Evolutionary conservation across 768 basidiomycete species (phyloP).

Genomic region (Sarcodon aspratus): DNA sequence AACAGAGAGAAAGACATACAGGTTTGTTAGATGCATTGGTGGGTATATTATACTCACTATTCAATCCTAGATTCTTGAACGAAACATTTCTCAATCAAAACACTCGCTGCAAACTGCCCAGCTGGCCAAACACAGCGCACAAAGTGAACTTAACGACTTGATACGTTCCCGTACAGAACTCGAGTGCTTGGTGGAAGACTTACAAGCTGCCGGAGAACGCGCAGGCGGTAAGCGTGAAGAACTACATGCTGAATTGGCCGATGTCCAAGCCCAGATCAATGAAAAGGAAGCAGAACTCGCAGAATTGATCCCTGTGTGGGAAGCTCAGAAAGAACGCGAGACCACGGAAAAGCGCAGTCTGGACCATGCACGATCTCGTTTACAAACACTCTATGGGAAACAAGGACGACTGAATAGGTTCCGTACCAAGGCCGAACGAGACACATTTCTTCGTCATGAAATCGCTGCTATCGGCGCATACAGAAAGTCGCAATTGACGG

Average conservation of each 20-base stretch:
- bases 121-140: constrained; percentile 34
- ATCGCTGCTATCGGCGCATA: constrained; percentile 59
- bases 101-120: constrained; percentile 54
- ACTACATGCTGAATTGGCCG: constrained; percentile 52
- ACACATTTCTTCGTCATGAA: constrained; percentile 72
- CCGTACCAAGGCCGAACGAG: constrained; percentile 72
- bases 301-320: constrained; percentile 64
- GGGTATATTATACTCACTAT: neutral
- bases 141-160: constrained; percentile 79
- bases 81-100: constrained; percentile 60
- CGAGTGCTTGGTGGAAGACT: constrained; percentile 72
- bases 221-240: constrained; percentile 54
- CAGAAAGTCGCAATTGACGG: constrained; percentile 39
- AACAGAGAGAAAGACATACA: constrained; percentile 77
- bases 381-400: constrained; percentile 76
- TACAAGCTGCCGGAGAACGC: constrained; percentile 51
- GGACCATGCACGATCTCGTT: constrained; percentile 60
- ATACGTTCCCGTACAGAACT: constrained; percentile 78
- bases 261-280: constrained; percentile 47
- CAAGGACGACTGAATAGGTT: constrained; percentile 85
- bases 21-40: constrained; percentile 28
- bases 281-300: constrained; percentile 52
- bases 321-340: constrained; percentile 38
- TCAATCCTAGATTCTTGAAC: constrained; percentile 51
- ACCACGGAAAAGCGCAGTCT: constrained; percentile 49